phyloP scores from a whole-genome alignment of 257 asterid genomes.

The Gentiana dahurica region DNA sequence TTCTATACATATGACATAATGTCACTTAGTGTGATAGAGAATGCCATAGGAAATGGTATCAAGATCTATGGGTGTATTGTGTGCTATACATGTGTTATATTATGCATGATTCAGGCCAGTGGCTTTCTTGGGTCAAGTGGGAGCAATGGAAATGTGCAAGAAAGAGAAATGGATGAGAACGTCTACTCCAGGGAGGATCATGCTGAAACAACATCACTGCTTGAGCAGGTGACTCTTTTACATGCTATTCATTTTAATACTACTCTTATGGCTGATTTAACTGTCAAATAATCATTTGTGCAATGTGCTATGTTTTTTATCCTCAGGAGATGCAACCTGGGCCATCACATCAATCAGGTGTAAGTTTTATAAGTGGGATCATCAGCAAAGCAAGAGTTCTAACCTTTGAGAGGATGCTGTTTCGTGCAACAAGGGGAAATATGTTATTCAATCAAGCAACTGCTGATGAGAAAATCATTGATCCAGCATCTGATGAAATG shows the following conservation, averaged over 20 bases:
- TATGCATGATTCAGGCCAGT: slow-evolving; percentile 59
- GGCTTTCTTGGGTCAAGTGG: slow-evolving; percentile 72
- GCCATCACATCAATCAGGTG: slow-evolving; percentile 74
- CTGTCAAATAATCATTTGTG: background rate
- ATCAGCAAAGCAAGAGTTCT: slow-evolving; percentile 67
- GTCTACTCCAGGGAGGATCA: slow-evolving; percentile 22
- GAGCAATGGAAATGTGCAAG: slow-evolving; percentile 46
- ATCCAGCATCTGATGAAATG: slow-evolving; percentile 82
- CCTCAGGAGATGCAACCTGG: slow-evolving; percentile 85
- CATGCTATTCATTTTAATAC: background rate
- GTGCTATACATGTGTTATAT: background rate
- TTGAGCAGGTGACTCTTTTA: slow-evolving; percentile 58
- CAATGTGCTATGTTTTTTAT: slow-evolving; percentile 3
- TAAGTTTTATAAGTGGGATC: slow-evolving; percentile 87
- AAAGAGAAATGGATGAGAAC: slow-evolving; percentile 75
- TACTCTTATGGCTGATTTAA: background rate
- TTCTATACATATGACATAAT: no score
- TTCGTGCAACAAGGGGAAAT: slow-evolving; percentile 98
- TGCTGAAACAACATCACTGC: slow-evolving; percentile 58
- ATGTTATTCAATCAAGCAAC: slow-evolving; percentile 90
- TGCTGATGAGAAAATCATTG: slow-evolving; percentile 67
- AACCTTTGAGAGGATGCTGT: slow-evolving; percentile 90
- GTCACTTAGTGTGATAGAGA: no score
- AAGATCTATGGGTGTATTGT: background rate
- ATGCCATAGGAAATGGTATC: no score